A percentile compares a stretch with the other conserved stretches of the same genome.
phyloP scores from a whole-genome alignment of 2,329 filamentous ascomycete species.

The Botrytis tulipae region DNA sequence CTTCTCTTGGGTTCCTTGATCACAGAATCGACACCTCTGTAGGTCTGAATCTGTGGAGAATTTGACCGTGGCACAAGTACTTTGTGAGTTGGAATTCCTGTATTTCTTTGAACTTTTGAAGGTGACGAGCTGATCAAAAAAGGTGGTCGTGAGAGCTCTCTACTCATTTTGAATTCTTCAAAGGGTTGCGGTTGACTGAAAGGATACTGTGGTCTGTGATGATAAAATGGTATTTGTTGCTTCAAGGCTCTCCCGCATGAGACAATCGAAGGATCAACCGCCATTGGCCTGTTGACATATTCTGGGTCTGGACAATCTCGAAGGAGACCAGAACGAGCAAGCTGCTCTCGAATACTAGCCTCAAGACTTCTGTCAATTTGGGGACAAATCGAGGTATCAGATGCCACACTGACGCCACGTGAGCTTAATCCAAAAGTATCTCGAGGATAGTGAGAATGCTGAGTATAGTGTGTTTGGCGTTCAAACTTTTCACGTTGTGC shows the following conservation, averaged over 20 bases:
- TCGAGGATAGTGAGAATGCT: conserved; percentile 1
- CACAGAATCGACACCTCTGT: conserved; percentile 16
- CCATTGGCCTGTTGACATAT: conserved; percentile 13
- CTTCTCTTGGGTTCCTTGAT: conserved; percentile 15
- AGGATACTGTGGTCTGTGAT: conserved; percentile 11
- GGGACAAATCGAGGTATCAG: conserved; percentile 4
- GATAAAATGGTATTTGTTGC: background rate
- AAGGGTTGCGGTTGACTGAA: background rate
- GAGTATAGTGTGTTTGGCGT: background rate
- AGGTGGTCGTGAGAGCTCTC: background rate
- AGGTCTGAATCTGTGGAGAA: conserved; percentile 1
- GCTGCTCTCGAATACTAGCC: conserved; percentile 15
- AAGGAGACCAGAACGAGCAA: conserved; percentile 18
- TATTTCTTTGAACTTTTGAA: background rate
- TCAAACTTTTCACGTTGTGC: background rate
- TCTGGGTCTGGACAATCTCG: conserved; percentile 19
- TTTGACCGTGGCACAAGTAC: background rate
- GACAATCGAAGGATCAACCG: conserved; percentile 30
- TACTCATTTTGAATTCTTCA: background rate
- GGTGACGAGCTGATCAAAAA: background rate
- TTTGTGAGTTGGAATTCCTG: conserved; percentile 3
- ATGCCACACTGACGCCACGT: background rate
- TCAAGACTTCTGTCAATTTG: conserved; percentile 13
- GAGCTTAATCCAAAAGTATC: background rate
- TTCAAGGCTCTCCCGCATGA: conserved; percentile 23